Percentiles rank a stretch among this genome's conserved stretches.
These are phyloP conservation scores for Cyberlindnera mycetangii DNA, from an alignment of 805 yeast species.

Conservation along the genomic window DNA sequence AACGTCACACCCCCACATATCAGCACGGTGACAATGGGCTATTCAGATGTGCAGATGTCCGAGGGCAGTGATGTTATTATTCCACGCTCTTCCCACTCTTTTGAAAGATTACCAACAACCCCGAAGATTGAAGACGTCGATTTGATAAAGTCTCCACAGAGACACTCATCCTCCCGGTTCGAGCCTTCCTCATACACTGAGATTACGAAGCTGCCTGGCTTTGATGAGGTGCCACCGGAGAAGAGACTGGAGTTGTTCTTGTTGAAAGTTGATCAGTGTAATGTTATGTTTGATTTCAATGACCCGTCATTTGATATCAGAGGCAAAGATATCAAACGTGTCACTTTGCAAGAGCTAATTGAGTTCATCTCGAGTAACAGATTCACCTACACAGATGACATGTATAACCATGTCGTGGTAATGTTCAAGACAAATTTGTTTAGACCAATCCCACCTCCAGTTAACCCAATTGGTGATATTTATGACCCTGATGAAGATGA, in stretches of 20 bases:
- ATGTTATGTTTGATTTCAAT: conserved; percentile 87
- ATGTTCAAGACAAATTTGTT: conserved; percentile 90
- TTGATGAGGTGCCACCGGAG: conserved; percentile 83
- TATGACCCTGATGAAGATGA: conserved; percentile 99
- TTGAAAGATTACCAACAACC: conserved; percentile 58
- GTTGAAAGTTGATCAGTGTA: conserved; percentile 91
- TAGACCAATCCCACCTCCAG: conserved; percentile 97
- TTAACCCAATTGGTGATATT: conserved; percentile 93
- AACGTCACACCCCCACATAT: conserved; percentile 18
- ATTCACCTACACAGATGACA: conserved; percentile 83
- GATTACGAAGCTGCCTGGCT: conserved; percentile 74
- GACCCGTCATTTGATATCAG: conserved; percentile 90
- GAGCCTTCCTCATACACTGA: conserved; percentile 71
- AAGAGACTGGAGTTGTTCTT: conserved; percentile 78
- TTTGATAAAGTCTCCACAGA: conserved; percentile 77
- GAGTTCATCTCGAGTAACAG: conserved; percentile 82
- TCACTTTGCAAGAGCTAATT: conserved; percentile 83
- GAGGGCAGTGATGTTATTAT: conserved; percentile 25
- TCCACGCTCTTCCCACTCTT: conserved; percentile 47
- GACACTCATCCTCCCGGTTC: conserved; percentile 90
- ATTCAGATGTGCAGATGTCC: conserved; percentile 11
- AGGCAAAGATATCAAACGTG: conserved; percentile 89
- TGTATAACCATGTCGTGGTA: conserved; percentile 81
- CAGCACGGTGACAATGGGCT: not conserved
- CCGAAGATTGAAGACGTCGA: conserved; percentile 62